These are phyloP conservation scores for Nemania sp. DNA, from an alignment of 2,329 filamentous ascomycete species.

Conservation along the genomic window DNA sequence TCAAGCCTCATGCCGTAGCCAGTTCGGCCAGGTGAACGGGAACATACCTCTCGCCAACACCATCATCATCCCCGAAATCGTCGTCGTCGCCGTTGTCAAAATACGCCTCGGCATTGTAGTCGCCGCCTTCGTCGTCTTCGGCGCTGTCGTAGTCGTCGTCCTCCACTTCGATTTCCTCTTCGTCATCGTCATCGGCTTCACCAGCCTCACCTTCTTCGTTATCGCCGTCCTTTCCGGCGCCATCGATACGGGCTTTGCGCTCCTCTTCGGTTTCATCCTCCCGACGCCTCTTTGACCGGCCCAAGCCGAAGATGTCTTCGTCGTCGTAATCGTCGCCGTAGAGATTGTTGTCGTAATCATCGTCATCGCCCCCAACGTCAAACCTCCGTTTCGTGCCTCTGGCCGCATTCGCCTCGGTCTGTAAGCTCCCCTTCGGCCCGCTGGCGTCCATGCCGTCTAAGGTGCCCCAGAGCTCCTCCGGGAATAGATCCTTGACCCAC, in stretches of 20 bases:
- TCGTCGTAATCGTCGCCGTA: conserved; percentile 34
- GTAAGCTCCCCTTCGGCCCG: conserved; percentile 36
- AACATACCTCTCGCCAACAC: conserved; percentile 35
- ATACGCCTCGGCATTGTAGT: conserved; percentile 64
- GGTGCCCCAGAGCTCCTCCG: conserved; percentile 57
- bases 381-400: conserved; percentile 46
- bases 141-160: conserved; percentile 52
- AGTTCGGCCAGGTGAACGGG: background rate
- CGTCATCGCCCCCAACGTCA: conserved; percentile 47
- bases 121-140: conserved; percentile 62
- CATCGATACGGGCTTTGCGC: conserved; percentile 40
- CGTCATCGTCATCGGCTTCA: conserved; percentile 50
- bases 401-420: conserved; percentile 37
- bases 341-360: conserved; percentile 44
- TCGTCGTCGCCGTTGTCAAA: conserved; percentile 62
- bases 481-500: conserved; percentile 56
- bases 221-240: conserved; percentile 36
- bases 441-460: conserved; percentile 52
- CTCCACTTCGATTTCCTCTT: conserved; percentile 47
- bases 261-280: conserved; percentile 40
- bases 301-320: conserved; percentile 20
- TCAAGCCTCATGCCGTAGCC: background rate
- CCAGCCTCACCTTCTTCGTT: conserved; percentile 42
- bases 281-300: conserved; percentile 24
- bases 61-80: conserved; percentile 54